Evolutionary conservation across 768 basidiomycete genomes (phyloP).

Genomic region (Psilocybe tampanensis): DNA sequence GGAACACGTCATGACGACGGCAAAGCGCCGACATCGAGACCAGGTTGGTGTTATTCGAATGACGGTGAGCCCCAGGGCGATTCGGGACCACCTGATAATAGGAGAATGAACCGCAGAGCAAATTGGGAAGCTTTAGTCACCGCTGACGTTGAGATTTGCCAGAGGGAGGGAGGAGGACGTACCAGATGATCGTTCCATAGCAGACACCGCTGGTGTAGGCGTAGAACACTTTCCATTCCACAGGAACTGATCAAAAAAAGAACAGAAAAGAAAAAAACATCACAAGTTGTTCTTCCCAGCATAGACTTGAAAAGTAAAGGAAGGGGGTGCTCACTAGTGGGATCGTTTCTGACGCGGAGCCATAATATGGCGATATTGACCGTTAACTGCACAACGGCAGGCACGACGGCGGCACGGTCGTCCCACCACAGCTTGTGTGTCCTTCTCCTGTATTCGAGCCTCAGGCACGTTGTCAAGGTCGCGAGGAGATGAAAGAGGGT

Average conservation of each 20-base stretch:
- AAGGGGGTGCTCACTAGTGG: neutral
- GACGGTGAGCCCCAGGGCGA: conserved; percentile 7
- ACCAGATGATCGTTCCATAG: conserved; percentile 5
- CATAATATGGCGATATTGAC: conserved; percentile 8
- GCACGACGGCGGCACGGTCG: conserved; percentile 15
- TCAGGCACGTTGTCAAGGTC: conserved; percentile 8
- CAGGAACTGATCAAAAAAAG: neutral
- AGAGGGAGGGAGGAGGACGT: neutral
- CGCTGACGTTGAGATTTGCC: too few species aligned
- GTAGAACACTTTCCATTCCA: neutral
- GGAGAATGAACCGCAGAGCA: neutral
- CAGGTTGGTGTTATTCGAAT: conserved; percentile 7
- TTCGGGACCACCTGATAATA: conserved; percentile 10
- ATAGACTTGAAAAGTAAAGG: too few species aligned
- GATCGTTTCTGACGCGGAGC: conserved; percentile 4
- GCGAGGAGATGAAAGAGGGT: conserved; percentile 4
- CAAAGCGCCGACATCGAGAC: neutral
- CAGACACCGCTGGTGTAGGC: neutral
- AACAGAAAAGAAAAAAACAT: neutral
- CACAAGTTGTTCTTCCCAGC: too few species aligned
- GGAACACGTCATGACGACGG: neutral
- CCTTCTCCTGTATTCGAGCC: conserved; percentile 10
- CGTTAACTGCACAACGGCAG: conserved; percentile 5
- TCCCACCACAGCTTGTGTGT: conserved; percentile 19
- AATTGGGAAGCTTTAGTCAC: too few species aligned